Percentiles rank a stretch among this genome's conserved stretches.
Conservation (phyloP, 2,329 filamentous ascomycete species). For the Epichloe coenophiala region DNA sequence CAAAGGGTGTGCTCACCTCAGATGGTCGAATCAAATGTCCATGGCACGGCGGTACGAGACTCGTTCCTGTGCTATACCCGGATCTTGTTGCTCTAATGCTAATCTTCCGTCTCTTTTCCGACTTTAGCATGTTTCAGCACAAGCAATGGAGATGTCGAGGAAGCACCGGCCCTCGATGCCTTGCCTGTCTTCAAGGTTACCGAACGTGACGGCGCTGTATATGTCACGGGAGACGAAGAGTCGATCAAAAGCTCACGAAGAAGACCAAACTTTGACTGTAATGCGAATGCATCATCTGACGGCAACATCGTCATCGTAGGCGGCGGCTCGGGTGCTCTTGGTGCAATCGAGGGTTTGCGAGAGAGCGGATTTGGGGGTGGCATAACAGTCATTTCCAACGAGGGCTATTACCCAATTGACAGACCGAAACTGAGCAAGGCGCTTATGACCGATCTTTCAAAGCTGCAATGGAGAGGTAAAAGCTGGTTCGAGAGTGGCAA, state of each 20-base stretch:
- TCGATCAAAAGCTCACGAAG: conserved; percentile 65
- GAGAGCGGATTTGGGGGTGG: conserved; percentile 66
- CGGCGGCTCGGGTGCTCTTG: conserved; percentile 73
- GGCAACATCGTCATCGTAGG: conserved; percentile 70
- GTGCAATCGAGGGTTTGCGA: conserved; percentile 69
- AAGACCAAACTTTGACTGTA: conserved; percentile 61
- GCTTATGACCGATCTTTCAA: conserved; percentile 65
- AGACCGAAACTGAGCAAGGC: conserved; percentile 93
- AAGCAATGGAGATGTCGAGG: conserved; percentile 82
- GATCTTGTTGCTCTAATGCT: neutral
- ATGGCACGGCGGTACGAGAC: conserved; percentile 77
- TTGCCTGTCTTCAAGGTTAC: conserved; percentile 68
- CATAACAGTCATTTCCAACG: conserved; percentile 72
- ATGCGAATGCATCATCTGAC: conserved; percentile 24
- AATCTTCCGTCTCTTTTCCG: neutral
- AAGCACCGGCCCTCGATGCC: conserved; percentile 82
- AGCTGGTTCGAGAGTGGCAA: conserved; percentile 59
- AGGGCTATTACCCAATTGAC: conserved; percentile 81
- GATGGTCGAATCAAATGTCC: conserved; percentile 82
- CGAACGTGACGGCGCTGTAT: conserved; percentile 72
- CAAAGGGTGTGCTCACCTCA: conserved; percentile 70
- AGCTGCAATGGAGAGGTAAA: conserved; percentile 62
- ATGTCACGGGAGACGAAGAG: conserved; percentile 67
- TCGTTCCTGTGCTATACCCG: neutral
- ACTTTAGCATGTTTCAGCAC: conserved; percentile 77